Evolutionary conservation across 768 basidiomycete species (phyloP), one percentile per base, ranked within the genome.

Genomic region (Lentinus tigrinus): DNA sequence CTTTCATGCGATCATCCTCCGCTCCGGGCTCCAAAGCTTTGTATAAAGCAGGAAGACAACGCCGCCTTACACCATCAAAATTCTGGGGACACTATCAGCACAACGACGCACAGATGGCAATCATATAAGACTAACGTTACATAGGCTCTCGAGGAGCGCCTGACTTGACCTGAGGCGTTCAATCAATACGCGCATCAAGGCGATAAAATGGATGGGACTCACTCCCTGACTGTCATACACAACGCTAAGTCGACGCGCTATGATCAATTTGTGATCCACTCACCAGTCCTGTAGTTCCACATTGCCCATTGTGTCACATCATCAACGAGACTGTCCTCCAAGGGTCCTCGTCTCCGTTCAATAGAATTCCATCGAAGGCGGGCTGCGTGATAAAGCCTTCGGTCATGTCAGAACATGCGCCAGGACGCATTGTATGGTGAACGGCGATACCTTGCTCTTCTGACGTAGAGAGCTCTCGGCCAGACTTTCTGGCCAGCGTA

Each of bases 1-100:
- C 94, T 74, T 97, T 95, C 86, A 94, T 91, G n/a, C 89, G 81
- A 69, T 93, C 91, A 64, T 91, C 91, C 38, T 95, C 92, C 19
- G 80, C 81, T 3, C 88, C 91, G 6, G 87, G 84, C 49, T 81
- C 77, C 51, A 89, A 72, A 4, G 83, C 81, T 39, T 77, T 70
- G 58, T 84, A 82, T n/a, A 89, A 69, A 42, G 74, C 58, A 9
- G 87, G 86, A 19, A 88, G 74, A 37, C 81, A 80, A n/a, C 87
- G 82, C 16, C 78, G 78, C 34, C 85, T 78, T 37, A 88, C 79
- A 4, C 88, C 89, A 65, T 91, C 89, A 64, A 85, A 90, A 3
- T 78, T 70, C 88, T 89, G 43, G 4, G 11, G 43, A 26, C 6
- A 10, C 10, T n/a, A 26, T 50, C 24, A 46, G 55, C 3, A 24